phyloP scores from a whole-genome alignment of 2,329 filamentous ascomycete genomes.

The Ustulina deusta region DNA sequence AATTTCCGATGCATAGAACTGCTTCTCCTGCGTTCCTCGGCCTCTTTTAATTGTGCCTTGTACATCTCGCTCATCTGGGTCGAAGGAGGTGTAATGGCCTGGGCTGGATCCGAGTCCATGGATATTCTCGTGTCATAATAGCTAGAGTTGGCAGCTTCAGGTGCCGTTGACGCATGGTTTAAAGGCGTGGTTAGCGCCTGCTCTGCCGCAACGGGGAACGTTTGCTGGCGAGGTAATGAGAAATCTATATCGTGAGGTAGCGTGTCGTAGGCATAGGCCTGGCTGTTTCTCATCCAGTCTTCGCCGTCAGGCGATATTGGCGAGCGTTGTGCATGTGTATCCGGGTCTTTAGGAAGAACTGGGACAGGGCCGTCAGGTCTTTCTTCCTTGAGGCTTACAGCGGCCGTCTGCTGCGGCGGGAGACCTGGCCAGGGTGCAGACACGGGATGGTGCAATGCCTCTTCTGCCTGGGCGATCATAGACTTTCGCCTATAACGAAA shows the following conservation, averaged over 20 bases:
- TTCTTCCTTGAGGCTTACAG: conserved; percentile 39
- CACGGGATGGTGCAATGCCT: conserved; percentile 38
- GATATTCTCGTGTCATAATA: conserved; percentile 52
- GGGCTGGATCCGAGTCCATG: conserved; percentile 50
- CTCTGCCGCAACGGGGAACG: conserved; percentile 41
- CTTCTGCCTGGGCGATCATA: conserved; percentile 43
- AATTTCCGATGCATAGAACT: conserved; percentile 48
- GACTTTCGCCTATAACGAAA: conserved; percentile 48
- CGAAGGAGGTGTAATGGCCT: conserved; percentile 44
- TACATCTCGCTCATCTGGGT: conserved; percentile 51
- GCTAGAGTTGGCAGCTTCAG: conserved; percentile 50
- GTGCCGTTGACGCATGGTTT: conserved; percentile 41
- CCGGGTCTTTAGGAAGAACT: conserved; percentile 17
- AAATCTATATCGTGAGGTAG: conserved; percentile 44
- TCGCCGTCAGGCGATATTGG: conserved; percentile 39
- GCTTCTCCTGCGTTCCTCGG: conserved; percentile 48
- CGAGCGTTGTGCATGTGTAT: conserved; percentile 38
- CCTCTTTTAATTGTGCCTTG: conserved; percentile 48
- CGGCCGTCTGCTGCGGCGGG: conserved; percentile 34
- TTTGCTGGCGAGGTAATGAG: conserved; percentile 42
- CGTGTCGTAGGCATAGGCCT: conserved; percentile 38
- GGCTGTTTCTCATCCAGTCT: conserved; percentile 41
- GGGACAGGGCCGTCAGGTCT: conserved; percentile 36
- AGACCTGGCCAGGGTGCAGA: conserved; percentile 40
- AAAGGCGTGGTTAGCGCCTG: conserved; percentile 37